Percentiles rank a stretch among this genome's conserved stretches.
Evolutionary conservation across 1,284 basidiomycete genomes (phyloP).

Genomic region (Pseudomicrostroma phylloplanum): DNA sequence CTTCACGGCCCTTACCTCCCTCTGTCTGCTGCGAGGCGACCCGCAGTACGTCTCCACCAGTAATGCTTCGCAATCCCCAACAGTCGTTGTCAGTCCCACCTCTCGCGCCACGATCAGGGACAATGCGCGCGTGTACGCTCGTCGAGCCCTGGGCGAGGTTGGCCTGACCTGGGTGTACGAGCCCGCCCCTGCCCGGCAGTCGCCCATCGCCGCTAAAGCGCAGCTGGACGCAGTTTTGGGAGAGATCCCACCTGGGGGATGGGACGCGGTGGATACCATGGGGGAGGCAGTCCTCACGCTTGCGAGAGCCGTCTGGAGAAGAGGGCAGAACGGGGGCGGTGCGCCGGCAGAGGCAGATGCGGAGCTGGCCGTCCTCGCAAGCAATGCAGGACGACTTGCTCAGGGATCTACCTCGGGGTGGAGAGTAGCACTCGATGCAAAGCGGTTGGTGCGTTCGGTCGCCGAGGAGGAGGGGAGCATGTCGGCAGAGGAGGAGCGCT

Average conservation of each 20-base stretch:
- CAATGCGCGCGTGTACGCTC: not conserved
- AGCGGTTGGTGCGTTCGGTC: not conserved
- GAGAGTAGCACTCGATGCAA: not conserved
- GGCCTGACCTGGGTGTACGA: constrained; percentile 2
- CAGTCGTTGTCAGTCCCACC: not conserved
- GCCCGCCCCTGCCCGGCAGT: not conserved
- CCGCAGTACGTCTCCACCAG: not conserved
- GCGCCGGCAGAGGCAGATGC: not conserved
- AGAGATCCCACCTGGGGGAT: not conserved
- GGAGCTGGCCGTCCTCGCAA: not conserved
- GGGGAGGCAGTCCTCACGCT: not conserved
- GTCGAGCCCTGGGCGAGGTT: not conserved
- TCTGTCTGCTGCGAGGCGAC: not conserved
- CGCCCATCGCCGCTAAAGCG: not conserved
- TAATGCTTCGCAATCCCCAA: not conserved
- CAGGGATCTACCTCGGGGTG: not conserved
- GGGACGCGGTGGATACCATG: not conserved
- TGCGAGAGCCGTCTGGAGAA: not conserved
- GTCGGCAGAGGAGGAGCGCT: too few relatives aligned
- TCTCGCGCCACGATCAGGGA: not conserved
- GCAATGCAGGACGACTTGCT: not conserved
- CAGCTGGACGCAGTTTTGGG: not conserved
- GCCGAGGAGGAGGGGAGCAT: not conserved
- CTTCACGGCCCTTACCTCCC: not conserved
- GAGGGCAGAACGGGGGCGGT: not conserved